Evolutionary conservation across 2,329 filamentous ascomycete species (phyloP), one percentile per base, ranked within the genome.

Genomic region (Trichoderma sp.): DNA sequence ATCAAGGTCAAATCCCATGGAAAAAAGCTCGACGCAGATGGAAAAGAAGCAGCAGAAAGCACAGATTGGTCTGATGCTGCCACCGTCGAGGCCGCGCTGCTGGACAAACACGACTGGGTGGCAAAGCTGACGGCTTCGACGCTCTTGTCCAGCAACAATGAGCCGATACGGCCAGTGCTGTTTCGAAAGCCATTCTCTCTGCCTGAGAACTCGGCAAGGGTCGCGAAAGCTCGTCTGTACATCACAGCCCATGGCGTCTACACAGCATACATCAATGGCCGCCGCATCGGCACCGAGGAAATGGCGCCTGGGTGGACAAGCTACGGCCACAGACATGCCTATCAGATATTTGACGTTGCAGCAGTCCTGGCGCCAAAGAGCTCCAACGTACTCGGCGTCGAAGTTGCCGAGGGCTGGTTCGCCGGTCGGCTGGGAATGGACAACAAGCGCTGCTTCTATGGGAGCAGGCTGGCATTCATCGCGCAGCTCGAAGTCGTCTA

Each of bases 291-390:
- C 0, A 79, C 81, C 39, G 67, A 76, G 5, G 78, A 81, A 5
- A 75, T 86, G 43, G 82, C 84, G 24, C 85, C 85, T 0, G 85
- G 85, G 0, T 87, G 84, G 83, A 82, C 83, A 54, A 81, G 81
- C 3, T 88, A 88, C 70, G 76, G 81, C 0, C 75, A 83, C 58
- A 79, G 85, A 0, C 80, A 84, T n/a, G 77, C 80, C 1, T 89
- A 88, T 69, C 81, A 87, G 67, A 84, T 82, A 0, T 85, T 84
- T 66, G 84, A 88, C 69, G 82, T 88, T 1, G 43, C n/a, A 11
- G 81, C 80, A 0, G 69, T 76, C 0, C 76, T 84, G 0, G 68
- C 87, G 1, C 74, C 73, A 4, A 71, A 72, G 3, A 68, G 73
- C 4, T 81, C 82, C 66, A 77, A 76, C 65, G 75, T 75, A 0